Base-by-base conservation (phyloP, 371 early-diverging fungal species). In the Circinella minor region DNA sequence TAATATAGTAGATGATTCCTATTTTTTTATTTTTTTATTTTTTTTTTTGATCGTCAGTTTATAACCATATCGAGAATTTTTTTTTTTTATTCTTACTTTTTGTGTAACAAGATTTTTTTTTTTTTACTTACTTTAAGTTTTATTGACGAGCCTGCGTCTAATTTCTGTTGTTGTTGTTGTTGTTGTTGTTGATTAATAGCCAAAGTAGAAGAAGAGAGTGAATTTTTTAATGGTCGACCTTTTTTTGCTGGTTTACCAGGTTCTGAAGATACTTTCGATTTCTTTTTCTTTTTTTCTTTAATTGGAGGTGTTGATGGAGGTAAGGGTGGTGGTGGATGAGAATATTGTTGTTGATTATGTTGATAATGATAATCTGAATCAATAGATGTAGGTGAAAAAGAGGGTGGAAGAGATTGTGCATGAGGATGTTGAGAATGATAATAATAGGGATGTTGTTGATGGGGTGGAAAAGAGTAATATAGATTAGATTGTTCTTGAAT, bases 191-290 rank as follows among this genome's bases (percentile, higher is more conserved):
- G 43, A 39, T 27, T 27, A 11, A 7, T 38, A 18, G 46, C 37
- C 14, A 38, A 6, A 17, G n/a, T 38, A 14, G 46, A 13, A 18
- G 62, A 6, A 17, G 39, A 37, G 38, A 38, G 49, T 18, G 63
- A 34, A 4, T 63, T 63, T 48, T 63, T 63, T 11, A 49, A 27
- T 6, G 63, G 63, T 36, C 63, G 46, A 15, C 63, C 63, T 36
- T 63, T 63, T 48, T 63, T 63, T 13, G 63, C 63, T 3, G 63
- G 49, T 48, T 63, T 63, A 10, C 46, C 63, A 5, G 62, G 38
- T 61, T 57, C 57, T 18, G 36, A 7, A 27, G 27, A 27, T 34
- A 27, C 7, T n/a, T 57, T 57, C 1, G 57, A 10, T 34, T 57
- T 57, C 34, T 18, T 34, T 34, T 18, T 18, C 34, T 57, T 57